Evolutionary conservation across 1,139 yeast genomes (phyloP).

Genomic region (Tardiomyces blankii): DNA sequence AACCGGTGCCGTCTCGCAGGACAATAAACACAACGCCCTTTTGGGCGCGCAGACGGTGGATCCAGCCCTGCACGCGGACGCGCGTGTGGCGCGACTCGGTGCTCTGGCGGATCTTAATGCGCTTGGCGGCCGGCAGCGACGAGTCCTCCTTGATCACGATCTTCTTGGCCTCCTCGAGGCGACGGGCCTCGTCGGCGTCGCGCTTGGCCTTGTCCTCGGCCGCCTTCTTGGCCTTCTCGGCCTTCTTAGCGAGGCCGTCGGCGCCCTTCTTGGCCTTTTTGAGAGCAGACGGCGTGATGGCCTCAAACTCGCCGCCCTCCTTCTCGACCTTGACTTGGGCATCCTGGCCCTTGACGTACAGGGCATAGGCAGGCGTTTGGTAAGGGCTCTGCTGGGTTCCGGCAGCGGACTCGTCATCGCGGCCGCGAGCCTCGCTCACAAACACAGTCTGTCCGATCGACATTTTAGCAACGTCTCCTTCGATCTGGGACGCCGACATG

Average conservation of each 20-base stretch:
- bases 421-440: conserved; percentile 65
- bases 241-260: conserved; percentile 83
- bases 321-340: conserved; percentile 57
- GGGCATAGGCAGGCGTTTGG: conserved; percentile 77
- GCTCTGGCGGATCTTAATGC: conserved; percentile 51
- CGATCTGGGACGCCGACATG: not conserved
- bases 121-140: conserved; percentile 57
- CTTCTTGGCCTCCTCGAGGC: conserved; percentile 61
- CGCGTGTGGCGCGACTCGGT: conserved; percentile 45
- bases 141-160: conserved; percentile 64
- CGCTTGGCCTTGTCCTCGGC: conserved; percentile 51
- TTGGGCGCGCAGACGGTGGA: conserved; percentile 87
- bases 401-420: conserved; percentile 38
- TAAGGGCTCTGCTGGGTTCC: conserved; percentile 66
- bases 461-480: not conserved
- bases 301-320: conserved; percentile 51
- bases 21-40: conserved; percentile 88
- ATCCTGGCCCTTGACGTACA: conserved; percentile 38
- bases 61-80: conserved; percentile 84
- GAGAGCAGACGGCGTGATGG: conserved; percentile 84
- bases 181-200: conserved; percentile 55
- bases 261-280: conserved; percentile 96
- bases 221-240: conserved; percentile 62
- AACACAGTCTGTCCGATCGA: conserved; percentile 27
- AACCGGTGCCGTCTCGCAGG: conserved; percentile 93